Evolutionary conservation across 176 grass and related monocot genomes (phyloP).

Genomic region (Musa schizocarpa): DNA sequence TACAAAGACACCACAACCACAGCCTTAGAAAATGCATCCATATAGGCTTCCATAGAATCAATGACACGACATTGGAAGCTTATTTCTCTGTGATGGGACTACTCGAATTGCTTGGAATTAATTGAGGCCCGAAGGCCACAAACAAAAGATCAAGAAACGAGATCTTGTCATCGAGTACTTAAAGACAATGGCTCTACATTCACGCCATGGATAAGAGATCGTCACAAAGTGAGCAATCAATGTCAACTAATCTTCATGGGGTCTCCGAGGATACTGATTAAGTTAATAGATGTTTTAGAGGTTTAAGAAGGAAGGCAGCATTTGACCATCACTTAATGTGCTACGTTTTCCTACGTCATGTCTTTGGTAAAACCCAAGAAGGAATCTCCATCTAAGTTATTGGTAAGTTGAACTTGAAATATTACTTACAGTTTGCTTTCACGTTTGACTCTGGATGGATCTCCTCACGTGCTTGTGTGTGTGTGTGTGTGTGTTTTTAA

Average conservation of each 20-base stretch:
- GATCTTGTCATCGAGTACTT: background rate
- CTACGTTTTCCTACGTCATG: constrained; percentile 17
- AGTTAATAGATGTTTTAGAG: background rate
- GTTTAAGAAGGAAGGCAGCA: background rate
- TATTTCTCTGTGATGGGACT: background rate
- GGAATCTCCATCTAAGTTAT: constrained; percentile 19
- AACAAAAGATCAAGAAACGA: background rate
- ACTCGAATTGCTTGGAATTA: too few relatives aligned
- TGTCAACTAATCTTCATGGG: background rate
- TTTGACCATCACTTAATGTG: constrained; percentile 31
- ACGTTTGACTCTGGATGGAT: too few relatives aligned
- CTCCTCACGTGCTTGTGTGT: too few relatives aligned
- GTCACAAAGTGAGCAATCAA: constrained; percentile 9
- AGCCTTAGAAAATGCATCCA: background rate
- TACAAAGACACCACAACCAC: too few relatives aligned
- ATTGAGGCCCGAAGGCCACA: too few relatives aligned
- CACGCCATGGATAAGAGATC: background rate
- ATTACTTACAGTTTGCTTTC: too few relatives aligned
- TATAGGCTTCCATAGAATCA: constrained; percentile 4
- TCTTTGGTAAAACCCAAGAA: constrained; percentile 8
- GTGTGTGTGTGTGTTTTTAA: too few relatives aligned
- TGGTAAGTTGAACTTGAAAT: background rate
- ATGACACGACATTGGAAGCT: constrained; percentile 13
- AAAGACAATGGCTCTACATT: background rate
- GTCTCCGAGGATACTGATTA: background rate